Base-by-base conservation (phyloP, 2,329 filamentous ascomycete genomes). In the Fusarium chlamydosporum region DNA sequence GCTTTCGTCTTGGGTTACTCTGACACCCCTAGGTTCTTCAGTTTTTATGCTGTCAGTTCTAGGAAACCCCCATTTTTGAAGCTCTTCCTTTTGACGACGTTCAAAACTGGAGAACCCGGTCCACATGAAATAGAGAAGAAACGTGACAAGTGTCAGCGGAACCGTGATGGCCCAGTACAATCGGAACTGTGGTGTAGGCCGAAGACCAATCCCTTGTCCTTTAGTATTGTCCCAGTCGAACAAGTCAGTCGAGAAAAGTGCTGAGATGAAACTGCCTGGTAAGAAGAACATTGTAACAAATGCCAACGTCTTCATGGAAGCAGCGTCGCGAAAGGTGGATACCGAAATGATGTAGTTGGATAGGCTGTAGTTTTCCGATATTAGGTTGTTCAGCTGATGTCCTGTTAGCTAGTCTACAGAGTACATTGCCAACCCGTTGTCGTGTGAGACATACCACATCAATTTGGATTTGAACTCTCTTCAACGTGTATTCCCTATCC, bases 261-360 rank as follows among this genome's bases (percentile, higher is more conserved):
- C 79, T 1, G 80, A 79, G 16, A 82, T 74, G 53, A 82, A 82
- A 56, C 77, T 82, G 1, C 80, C 80, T 0, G 80, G 80, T 3
- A 82, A 74, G 66, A 82, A 82, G 35, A 82, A 76, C 80, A 82
- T 81, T 60, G 80, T 80, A 20, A 82, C 79, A 20, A 82, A 73
- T 18, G 80, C 80, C 23, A 82, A 65, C 9, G 79, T 81, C 73
- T 81, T 82, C 80, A 82, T 82, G 4, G 79, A 80, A 1, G 79
- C 77, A n/a, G 79, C 79, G 54, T 82, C 80, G 16, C 79, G 78
- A 56, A 79, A 77, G 55, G 75, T 80, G 13, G 75, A 77, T 18
- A 75, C 63, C 3, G 79, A 79, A 23, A 81, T 79, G 48, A 76
- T 74, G 7, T 78, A 76, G 43, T 76, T 79, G 58, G 75, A 75